A percentile compares a stretch with the other conserved stretches of the same genome.
Evolutionary conservation across 352 stramenopile species (phyloP).

Genomic region (Pythium rhizo-oryzae): DNA sequence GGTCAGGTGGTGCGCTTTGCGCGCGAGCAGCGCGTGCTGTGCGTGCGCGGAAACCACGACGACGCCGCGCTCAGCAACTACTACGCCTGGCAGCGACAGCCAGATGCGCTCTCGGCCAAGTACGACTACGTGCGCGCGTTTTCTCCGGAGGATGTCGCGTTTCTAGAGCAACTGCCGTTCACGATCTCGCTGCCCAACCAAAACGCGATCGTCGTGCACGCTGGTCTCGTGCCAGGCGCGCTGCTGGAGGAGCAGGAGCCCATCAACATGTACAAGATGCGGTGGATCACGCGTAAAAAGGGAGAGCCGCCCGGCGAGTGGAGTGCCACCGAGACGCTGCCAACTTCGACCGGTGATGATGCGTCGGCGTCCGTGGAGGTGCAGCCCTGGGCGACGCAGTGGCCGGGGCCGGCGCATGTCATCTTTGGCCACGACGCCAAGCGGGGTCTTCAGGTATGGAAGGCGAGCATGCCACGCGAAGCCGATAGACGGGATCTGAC

Average conservation of each 20-base stretch:
- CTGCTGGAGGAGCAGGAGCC: constrained; percentile 84
- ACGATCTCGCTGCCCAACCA: constrained; percentile 67
- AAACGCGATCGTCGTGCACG: constrained; percentile 69
- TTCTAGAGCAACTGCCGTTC: constrained; percentile 80
- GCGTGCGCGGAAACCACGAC: constrained; percentile 83
- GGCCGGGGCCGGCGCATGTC: constrained; percentile 76
- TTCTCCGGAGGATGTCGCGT: constrained; percentile 57
- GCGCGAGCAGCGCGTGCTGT: constrained; percentile 50
- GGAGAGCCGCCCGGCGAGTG: constrained; percentile 4
- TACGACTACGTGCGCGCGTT: constrained; percentile 76
- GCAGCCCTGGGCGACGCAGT: constrained; percentile 77
- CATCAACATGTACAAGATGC: constrained; percentile 94
- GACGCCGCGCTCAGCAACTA: constrained; percentile 67
- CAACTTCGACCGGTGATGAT: constrained; percentile 15
- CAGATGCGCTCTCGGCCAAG: constrained; percentile 25
- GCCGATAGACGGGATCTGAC: too few relatives aligned
- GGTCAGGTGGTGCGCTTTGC: constrained; percentile 74
- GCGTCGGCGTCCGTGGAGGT: constrained; percentile 41
- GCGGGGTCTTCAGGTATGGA: constrained; percentile 71
- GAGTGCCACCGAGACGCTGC: constrained; percentile 37
- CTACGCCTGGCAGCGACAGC: constrained; percentile 44
- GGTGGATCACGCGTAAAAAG: constrained; percentile 39
- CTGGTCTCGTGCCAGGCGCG: constrained; percentile 62
- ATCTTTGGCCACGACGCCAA: constrained; percentile 93
- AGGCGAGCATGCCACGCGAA: too few relatives aligned